Evolutionary conservation across 306 rosid genomes (phyloP).

Genomic region (Rubus idaeus): DNA sequence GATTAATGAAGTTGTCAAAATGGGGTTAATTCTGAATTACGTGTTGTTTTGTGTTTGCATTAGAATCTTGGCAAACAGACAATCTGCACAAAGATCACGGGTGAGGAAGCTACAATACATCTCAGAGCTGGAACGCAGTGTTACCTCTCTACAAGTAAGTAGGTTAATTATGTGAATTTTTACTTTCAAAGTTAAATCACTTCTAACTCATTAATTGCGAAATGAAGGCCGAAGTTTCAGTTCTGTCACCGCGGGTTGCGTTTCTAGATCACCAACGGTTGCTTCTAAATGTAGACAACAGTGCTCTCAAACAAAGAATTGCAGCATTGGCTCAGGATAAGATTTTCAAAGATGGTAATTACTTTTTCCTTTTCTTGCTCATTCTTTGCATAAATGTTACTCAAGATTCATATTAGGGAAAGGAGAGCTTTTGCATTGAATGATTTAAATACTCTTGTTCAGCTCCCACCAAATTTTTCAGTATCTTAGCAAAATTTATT

Average conservation of each 20-base stretch:
- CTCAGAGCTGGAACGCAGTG: constrained; percentile 89
- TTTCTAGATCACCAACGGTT: constrained; percentile 87
- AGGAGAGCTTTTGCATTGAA: not conserved
- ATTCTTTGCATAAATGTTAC: too few species aligned
- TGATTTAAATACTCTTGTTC: not conserved
- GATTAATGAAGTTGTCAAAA: too few species aligned
- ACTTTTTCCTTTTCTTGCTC: not conserved
- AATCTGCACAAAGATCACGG: constrained; percentile 96
- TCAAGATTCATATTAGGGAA: too few species aligned
- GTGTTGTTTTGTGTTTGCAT: constrained; percentile 17
- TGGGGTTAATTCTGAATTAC: not conserved
- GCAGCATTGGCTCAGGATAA: constrained; percentile 93
- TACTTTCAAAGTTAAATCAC: not conserved
- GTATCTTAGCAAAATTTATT: not conserved
- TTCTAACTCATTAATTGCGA: not conserved
- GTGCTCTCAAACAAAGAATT: constrained; percentile 96
- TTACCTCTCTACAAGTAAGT: constrained; percentile 80
- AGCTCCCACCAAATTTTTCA: constrained; percentile 5
- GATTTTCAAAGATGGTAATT: constrained; percentile 87
- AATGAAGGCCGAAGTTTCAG: constrained; percentile 87
- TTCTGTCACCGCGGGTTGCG: constrained; percentile 86
- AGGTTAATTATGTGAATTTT: not conserved
- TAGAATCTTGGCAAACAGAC: constrained; percentile 96
- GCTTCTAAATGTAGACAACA: constrained; percentile 91
- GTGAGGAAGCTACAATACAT: constrained; percentile 95